phyloP scores from a whole-genome alignment of 208 protist species.

The Acanthamoeba triangularis region DNA sequence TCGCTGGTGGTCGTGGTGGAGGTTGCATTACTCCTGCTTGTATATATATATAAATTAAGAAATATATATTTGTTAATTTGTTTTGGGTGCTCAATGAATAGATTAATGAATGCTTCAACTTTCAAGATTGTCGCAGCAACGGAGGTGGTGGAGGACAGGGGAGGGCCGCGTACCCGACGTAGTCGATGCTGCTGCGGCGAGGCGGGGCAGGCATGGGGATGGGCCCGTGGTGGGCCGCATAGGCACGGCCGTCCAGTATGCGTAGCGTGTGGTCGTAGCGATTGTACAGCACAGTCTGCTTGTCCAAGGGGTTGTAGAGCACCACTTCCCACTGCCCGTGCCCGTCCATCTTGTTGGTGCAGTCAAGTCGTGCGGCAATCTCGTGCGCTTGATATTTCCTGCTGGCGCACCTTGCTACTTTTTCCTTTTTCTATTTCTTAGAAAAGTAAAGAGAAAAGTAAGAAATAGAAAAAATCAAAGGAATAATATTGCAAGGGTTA shows the following conservation, averaged over 20 bases:
- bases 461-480: too few species aligned
- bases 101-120: too few species aligned
- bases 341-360: background rate
- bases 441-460: too few species aligned
- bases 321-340: constrained; percentile 47
- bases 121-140: too few species aligned
- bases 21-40: background rate
- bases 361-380: background rate
- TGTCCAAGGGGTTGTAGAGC: constrained; percentile 32
- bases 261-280: constrained; percentile 21
- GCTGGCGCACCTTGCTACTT: too few species aligned
- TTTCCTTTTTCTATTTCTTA: background rate
- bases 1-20: too few species aligned
- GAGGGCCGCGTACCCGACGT: constrained; percentile 12
- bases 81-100: too few species aligned
- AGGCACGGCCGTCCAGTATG: constrained; percentile 39
- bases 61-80: background rate
- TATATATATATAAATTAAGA: background rate
- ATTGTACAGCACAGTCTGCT: constrained; percentile 66
- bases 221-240: background rate
- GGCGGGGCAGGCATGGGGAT: constrained; percentile 31
- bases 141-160: too few species aligned
- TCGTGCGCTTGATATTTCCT: background rate
- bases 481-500: too few species aligned
- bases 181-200: constrained; percentile 34